Evolutionary conservation across 2,329 filamentous ascomycete species (phyloP).

Genomic region (Fusarium citri): DNA sequence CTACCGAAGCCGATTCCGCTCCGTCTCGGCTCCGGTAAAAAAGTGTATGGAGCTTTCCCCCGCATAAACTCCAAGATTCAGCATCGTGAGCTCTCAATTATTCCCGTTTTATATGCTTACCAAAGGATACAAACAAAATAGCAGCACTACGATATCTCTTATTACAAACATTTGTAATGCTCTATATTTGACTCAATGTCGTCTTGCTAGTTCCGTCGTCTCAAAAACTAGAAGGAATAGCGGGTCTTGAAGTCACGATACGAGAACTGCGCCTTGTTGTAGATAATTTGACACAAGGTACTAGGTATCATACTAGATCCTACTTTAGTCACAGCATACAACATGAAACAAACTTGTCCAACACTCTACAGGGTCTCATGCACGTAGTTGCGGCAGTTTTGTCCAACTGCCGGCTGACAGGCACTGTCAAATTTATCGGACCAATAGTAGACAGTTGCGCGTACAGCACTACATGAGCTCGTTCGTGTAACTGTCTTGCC

Average conservation of each 20-base stretch:
- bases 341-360: not conserved
- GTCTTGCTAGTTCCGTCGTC: not conserved
- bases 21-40: conserved; percentile 29
- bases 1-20: conserved; percentile 29
- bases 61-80: conserved; percentile 1
- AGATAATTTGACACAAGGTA: not conserved
- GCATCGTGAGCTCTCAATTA: not conserved
- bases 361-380: not conserved
- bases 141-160: not conserved
- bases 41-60: conserved; percentile 9
- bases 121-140: not conserved
- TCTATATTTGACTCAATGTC: not conserved
- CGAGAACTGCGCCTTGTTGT: not conserved
- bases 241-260: not conserved
- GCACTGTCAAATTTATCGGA: not conserved
- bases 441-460: conserved; percentile 7
- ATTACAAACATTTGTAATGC: not conserved
- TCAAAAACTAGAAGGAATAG: not conserved
- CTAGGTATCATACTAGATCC: not conserved
- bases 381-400: not conserved
- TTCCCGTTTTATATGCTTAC: conserved; percentile 1
- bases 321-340: not conserved
- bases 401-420: conserved; percentile 3
- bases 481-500: not conserved
- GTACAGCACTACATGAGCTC: not conserved